Evolutionary conservation across 768 basidiomycete species (phyloP), one percentile per base, ranked within the genome.

Genomic region (Boletus rufocinnamomeus): DNA sequence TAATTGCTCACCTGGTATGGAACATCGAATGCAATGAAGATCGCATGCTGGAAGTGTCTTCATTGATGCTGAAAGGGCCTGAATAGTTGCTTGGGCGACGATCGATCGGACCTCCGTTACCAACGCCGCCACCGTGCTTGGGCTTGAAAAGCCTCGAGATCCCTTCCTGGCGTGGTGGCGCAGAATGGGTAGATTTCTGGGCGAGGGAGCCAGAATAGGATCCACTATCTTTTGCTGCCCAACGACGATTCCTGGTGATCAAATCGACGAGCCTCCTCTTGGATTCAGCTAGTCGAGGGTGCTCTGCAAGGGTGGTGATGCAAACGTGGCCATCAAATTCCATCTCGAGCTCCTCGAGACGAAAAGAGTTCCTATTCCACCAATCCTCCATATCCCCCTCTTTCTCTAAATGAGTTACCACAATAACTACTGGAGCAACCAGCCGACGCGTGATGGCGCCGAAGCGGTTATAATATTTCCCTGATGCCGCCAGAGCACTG

Each of bases 251-350:
- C 23, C 14, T 51, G 14, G 59, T 49, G 45, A 70, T 56, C 41
- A 69, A 11, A 19, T 62, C 52, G 37, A 50, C 27, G 21, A 69
- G 64, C 14, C n/a, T 60, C 38, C 45, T 13, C 52, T 32, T 62
- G 53, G 64, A 69, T 41, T 62, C 68, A 4, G 17, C 45, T 38
- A 6, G 38, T 17, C 23, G 60, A 49, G 10, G 5, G 37, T 69
- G 45, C 1, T 14, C 50, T n/a, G 46, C 32, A 46, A 10, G 2
- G 0, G 74, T 63, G 5, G 76, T 77, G 55, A 80, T 64, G 57
- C 79, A 80, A 6, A 65, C 79, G 14, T 75, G 66, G 10, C 63
- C 76, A n/a, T 71, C 63, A 8, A 77, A 78, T 30, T 56, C 40
- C 66, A 80, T 76, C 17, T 57, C 41, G 28, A 68, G 52, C 1